Evolutionary conservation across 257 asterid genomes (phyloP).

Genomic region (Solanum corneliomulleri): DNA sequence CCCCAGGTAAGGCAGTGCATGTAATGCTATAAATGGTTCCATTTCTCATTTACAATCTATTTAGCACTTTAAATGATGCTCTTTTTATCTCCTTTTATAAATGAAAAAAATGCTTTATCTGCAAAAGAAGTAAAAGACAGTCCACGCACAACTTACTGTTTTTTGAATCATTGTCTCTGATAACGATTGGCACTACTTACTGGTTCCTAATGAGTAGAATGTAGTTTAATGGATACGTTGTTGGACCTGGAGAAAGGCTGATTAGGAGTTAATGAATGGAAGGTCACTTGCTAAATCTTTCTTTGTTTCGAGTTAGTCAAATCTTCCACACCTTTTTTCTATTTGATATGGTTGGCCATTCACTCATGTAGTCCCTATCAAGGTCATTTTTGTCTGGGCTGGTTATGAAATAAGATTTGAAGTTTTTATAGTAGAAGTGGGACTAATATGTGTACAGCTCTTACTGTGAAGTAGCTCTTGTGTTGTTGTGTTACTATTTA

Average conservation of each 20-base stretch:
- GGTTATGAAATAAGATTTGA: not conserved
- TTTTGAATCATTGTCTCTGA: not conserved
- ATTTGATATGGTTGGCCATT: not conserved
- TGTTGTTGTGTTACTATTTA: not conserved
- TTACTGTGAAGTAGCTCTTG: not conserved
- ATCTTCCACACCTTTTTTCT: not conserved
- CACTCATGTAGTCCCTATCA: not conserved
- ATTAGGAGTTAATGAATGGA: not conserved
- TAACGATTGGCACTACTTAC: not conserved
- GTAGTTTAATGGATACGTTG: not conserved
- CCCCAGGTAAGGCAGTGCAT: slow-evolving; percentile 41
- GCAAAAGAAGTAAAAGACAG: not conserved
- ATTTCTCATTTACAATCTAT: not conserved
- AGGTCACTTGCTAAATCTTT: not conserved
- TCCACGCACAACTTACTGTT: not conserved
- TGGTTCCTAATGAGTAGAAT: not conserved
- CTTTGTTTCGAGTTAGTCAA: not conserved
- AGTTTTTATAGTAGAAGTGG: not conserved
- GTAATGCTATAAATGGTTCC: not conserved
- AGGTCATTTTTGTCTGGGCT: not conserved
- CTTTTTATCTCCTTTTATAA: not conserved
- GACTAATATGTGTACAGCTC: not conserved
- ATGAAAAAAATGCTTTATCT: not conserved
- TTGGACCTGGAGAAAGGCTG: not conserved
- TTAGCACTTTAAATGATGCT: not conserved